Evolutionary conservation across 495 filamentous ascomycete species (phyloP), one percentile per base, ranked within the genome.

Genomic region (Lophium mytilinum): DNA sequence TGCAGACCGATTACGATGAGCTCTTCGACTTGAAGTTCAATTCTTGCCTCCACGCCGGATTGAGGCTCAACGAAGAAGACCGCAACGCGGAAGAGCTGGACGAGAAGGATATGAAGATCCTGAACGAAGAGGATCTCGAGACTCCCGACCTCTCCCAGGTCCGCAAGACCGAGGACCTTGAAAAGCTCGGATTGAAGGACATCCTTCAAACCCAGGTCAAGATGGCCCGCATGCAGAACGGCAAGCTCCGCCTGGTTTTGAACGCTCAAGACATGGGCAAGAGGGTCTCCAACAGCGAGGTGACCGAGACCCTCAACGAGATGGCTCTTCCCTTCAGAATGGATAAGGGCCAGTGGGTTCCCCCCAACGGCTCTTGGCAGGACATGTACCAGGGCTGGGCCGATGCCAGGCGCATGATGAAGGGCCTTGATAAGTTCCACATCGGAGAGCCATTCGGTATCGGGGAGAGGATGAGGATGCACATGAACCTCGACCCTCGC

Each of bases 1-100:
- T 73, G 9, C 70, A 73, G 65, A 72, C 69, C 18, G 70, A 73
- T 54, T 73, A 73, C 56, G 70, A 72, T 37, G 71, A 73, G 58
- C 67, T 72, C 17, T 73, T 73, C 48, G 71, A 73, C 65, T 41
- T 72, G 60, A 71, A 68, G 58, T 67, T 70, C 61, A 49, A 66
- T 40, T 70, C 70, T 11, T 59, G 71, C 17, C 61, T 73, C 12
- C 72, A 64, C 45, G 71, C 71, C 8, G 71, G 71, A 30, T 52
- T 70, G 5, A 64, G 67, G 60, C 58, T 73, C 50, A 71, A 69
- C 56, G 57, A 66, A 47, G 34, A 66, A 21, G 58, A 62, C 18
- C 61, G 68, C 39, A 50, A 24, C 57, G 71, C 69, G 36, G 69
- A 71, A 64, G 46, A 59, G 53, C 52, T 73, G 12, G 52, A 56